Evolutionary conservation across 2,329 filamentous ascomycete genomes (phyloP).

Genomic region (Davidsoniella eucalypti): DNA sequence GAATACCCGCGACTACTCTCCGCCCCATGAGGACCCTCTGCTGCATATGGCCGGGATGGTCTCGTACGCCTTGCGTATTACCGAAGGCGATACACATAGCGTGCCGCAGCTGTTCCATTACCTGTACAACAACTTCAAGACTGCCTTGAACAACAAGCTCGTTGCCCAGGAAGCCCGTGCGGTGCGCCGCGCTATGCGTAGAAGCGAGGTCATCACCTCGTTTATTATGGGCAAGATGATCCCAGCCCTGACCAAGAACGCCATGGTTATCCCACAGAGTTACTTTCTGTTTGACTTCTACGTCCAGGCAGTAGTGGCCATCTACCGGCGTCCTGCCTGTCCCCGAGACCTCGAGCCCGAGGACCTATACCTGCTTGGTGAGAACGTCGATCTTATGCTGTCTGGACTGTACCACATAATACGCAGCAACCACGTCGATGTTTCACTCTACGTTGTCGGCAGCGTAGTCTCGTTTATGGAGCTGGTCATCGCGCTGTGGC

Average conservation of each 20-base stretch:
- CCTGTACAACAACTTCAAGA: slow-evolving; percentile 40
- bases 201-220: slow-evolving; percentile 22
- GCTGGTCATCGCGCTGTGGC: slow-evolving; percentile 1
- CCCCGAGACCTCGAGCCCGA: slow-evolving; percentile 1
- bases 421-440: not conserved
- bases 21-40: slow-evolving; percentile 37
- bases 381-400: not conserved
- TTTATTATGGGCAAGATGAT: slow-evolving; percentile 38
- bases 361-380: not conserved
- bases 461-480: not conserved
- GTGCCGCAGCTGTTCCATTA: slow-evolving; percentile 37
- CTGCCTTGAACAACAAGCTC: slow-evolving; percentile 32
- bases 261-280: slow-evolving; percentile 20
- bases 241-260: slow-evolving; percentile 32
- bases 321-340: slow-evolving; percentile 11
- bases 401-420: slow-evolving; percentile 7
- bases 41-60: slow-evolving; percentile 39
- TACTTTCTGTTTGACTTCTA: slow-evolving; percentile 37
- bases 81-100: slow-evolving; percentile 33
- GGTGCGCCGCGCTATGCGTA: slow-evolving; percentile 31
- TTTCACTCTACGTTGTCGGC: slow-evolving; percentile 1
- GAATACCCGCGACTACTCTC: slow-evolving; percentile 38
- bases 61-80: slow-evolving; percentile 37
- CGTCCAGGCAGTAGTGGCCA: slow-evolving; percentile 24
- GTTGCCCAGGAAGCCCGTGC: slow-evolving; percentile 31